Percentiles rank a stretch among this genome's conserved stretches.
These are phyloP conservation scores for Sporothrix pseudoabietina DNA, from an alignment of 2,329 filamentous ascomycete species.

Conservation along the genomic window DNA sequence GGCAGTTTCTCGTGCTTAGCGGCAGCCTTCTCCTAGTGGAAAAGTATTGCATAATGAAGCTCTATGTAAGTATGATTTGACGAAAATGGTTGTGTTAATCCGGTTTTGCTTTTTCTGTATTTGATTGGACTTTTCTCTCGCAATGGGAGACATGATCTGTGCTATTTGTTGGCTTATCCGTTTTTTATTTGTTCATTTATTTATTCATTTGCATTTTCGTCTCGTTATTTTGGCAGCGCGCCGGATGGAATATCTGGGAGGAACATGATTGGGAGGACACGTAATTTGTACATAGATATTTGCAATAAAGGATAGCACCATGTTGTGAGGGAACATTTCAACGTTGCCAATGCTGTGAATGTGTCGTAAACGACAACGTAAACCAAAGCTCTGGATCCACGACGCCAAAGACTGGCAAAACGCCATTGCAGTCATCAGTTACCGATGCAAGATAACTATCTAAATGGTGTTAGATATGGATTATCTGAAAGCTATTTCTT, in stretches of 20 bases:
- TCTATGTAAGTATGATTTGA: conserved; percentile 24
- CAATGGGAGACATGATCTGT: background rate
- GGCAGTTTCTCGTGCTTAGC: background rate
- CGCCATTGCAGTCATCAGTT: too few species aligned
- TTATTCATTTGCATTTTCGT: conserved; percentile 9
- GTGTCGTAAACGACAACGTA: too few species aligned
- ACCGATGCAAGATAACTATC: too few species aligned
- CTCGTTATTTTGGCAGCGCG: background rate
- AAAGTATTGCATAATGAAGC: background rate
- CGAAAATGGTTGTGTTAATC: background rate
- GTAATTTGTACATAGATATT: background rate
- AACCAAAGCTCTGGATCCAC: too few species aligned
- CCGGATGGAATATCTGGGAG: background rate
- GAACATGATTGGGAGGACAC: background rate
- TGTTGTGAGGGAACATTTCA: too few species aligned
- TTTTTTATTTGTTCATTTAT: conserved; percentile 37
- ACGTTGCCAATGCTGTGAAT: too few species aligned
- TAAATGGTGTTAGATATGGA: too few species aligned
- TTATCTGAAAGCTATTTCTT: too few species aligned
- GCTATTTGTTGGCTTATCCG: background rate
- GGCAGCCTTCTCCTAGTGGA: background rate
- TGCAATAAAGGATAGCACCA: background rate
- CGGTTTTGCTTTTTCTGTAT: background rate
- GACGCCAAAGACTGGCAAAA: too few species aligned
- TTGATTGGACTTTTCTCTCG: background rate